phyloP scores from a whole-genome alignment of 2,329 filamentous ascomycete species.

The Byssochlamys sp. region DNA sequence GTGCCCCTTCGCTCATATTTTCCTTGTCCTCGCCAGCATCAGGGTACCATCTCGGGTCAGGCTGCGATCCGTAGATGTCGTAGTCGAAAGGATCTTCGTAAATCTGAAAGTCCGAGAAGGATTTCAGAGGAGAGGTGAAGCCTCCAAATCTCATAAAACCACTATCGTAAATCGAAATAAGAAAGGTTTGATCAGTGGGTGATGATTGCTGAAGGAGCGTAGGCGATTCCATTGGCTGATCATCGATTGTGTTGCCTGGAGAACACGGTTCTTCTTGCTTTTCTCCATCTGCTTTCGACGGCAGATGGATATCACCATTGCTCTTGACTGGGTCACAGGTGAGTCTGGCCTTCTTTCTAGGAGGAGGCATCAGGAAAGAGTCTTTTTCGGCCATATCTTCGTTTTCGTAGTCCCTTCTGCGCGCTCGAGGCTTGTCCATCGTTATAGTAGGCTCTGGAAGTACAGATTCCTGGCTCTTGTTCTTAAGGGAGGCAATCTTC shows the following conservation, averaged over 20 bases:
- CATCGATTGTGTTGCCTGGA: not conserved
- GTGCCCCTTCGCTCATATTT: not conserved
- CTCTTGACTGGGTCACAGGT: not conserved
- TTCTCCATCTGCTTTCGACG: not conserved
- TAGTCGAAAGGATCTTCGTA: not conserved
- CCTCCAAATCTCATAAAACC: not conserved
- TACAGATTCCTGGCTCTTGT: not conserved
- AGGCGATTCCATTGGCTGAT: not conserved
- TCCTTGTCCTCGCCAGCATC: not conserved
- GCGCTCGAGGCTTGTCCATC: not conserved
- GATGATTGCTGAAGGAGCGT: not conserved
- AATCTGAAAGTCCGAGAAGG: not conserved
- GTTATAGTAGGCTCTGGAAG: not conserved
- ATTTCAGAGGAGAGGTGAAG: not conserved
- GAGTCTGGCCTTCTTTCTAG: not conserved
- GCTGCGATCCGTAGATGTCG: not conserved
- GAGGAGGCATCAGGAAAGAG: not conserved
- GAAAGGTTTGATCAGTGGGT: not conserved
- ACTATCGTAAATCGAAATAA: not conserved
- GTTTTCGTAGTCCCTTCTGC: not conserved
- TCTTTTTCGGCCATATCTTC: not conserved
- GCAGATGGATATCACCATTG: not conserved
- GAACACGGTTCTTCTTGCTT: not conserved
- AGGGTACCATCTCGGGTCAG: not conserved
- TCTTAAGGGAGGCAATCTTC: not conserved